Evolutionary conservation across 371 early-diverging fungal species (phyloP).

Genomic region (Funneliformis caledonium): DNA sequence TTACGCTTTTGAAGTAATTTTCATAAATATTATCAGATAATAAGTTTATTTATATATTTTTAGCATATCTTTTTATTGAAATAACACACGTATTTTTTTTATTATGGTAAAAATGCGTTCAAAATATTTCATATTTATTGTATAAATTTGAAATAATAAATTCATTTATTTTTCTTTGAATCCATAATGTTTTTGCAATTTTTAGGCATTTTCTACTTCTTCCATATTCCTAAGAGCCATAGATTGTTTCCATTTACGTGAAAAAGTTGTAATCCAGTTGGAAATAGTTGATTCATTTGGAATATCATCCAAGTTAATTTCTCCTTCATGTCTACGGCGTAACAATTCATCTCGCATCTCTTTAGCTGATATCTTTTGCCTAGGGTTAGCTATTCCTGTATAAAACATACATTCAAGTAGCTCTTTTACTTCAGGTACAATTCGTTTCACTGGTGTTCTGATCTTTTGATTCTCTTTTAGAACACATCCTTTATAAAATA

Average conservation of each 20-base stretch:
- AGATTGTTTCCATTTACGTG: not conserved
- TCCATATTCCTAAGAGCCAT: not conserved
- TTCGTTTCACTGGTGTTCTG: not conserved
- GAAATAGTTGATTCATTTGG: not conserved
- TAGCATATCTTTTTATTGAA: too few species aligned
- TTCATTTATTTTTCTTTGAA: too few species aligned
- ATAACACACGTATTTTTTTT: too few species aligned
- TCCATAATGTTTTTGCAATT: too few species aligned
- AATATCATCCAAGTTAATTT: too few species aligned
- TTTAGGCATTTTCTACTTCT: not conserved
- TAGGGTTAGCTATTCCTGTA: not conserved
- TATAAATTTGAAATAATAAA: too few species aligned
- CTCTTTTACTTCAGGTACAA: not conserved
- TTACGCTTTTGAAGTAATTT: too few species aligned
- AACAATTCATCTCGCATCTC: slow-evolving; percentile 1
- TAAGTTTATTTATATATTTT: too few species aligned
- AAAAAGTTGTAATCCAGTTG: not conserved
- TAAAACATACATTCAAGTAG: too few species aligned
- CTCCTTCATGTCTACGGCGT: not conserved
- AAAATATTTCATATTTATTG: too few species aligned
- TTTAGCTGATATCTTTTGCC: not conserved
- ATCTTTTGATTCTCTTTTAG: slow-evolving; percentile 1
- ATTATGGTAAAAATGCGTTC: too few species aligned
- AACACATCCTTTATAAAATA: not conserved
- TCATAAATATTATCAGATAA: too few species aligned